These are phyloP conservation scores for Avena eriantha DNA, from an alignment of 176 grass and related monocot species.

Conservation along the genomic window DNA sequence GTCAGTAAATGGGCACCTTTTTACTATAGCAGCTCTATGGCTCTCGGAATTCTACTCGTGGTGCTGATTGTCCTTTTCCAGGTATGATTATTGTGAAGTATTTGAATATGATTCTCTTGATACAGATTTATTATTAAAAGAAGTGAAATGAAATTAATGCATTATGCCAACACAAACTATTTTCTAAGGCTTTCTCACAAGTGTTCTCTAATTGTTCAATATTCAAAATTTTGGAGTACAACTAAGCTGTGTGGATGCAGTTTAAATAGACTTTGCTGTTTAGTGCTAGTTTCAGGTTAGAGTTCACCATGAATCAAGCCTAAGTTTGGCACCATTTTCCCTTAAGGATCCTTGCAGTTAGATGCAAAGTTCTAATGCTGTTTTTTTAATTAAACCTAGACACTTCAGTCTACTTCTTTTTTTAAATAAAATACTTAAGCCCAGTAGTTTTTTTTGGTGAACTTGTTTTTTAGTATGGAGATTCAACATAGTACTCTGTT, in stretches of 20 bases:
- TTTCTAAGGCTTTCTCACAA: not conserved
- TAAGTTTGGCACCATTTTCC: not conserved
- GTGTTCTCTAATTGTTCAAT: not conserved
- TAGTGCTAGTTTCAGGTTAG: slow-evolving; percentile 25
- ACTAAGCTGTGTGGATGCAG: not conserved
- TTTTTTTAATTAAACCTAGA: not conserved
- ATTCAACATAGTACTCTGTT: not conserved
- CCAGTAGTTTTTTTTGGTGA: not conserved
- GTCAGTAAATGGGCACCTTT: slow-evolving; percentile 94
- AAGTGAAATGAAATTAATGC: slow-evolving; percentile 17
- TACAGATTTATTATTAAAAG: slow-evolving; percentile 15
- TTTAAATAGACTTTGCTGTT: not conserved
- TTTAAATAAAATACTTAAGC: not conserved
- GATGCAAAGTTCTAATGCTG: not conserved
- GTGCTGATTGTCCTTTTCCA: slow-evolving; percentile 91
- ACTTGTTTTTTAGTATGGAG: not conserved
- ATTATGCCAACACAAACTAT: not conserved
- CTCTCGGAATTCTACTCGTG: slow-evolving; percentile 80
- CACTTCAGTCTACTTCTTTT: not conserved
- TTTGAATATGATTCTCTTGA: slow-evolving; percentile 8
- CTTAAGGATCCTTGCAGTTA: not conserved
- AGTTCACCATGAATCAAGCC: slow-evolving; percentile 1
- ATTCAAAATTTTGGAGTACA: not conserved
- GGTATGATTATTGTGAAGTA: slow-evolving; percentile 53
- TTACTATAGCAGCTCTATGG: slow-evolving; percentile 98